These are phyloP conservation scores for Acanthamoeba divionensis DNA, from an alignment of 208 protist genomes.

Conservation along the genomic window DNA sequence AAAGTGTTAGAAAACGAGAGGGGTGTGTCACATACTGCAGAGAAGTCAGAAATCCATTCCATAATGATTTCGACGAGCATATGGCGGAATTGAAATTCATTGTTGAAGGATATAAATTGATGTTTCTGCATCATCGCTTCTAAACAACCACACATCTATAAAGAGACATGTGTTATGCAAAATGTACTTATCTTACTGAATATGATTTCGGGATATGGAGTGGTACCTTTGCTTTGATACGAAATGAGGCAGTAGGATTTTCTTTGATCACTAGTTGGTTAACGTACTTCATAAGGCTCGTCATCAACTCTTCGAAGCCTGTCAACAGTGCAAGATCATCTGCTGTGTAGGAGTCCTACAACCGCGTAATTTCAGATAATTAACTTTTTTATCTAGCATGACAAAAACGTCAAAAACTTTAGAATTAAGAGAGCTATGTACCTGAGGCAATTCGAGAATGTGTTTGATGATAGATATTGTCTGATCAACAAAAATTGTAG, in stretches of 20 bases:
- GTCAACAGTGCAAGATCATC: slow-evolving; percentile 64
- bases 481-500: slow-evolving; percentile 64
- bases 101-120: slow-evolving; percentile 59
- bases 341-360: background rate
- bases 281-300: slow-evolving; percentile 60
- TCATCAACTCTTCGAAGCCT: slow-evolving; percentile 62
- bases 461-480: slow-evolving; percentile 62
- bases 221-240: slow-evolving; percentile 70
- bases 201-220: too few species aligned
- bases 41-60: slow-evolving; percentile 66
- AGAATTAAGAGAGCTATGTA: background rate
- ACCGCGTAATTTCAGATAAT: background rate
- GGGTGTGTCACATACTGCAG: background rate
- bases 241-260: background rate
- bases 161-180: background rate
- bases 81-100: slow-evolving; percentile 67
- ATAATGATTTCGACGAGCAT: slow-evolving; percentile 66
- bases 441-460: slow-evolving; percentile 62
- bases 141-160: slow-evolving; percentile 59
- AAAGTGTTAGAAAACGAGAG: background rate
- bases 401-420: background rate
- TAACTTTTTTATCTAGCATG: background rate
- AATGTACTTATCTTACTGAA: too few species aligned
- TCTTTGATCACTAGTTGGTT: slow-evolving; percentile 40
- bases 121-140: slow-evolving; percentile 64